Conservation (phyloP, 805 yeast genomes). For the Kluyveromyces siamensis region DNA sequence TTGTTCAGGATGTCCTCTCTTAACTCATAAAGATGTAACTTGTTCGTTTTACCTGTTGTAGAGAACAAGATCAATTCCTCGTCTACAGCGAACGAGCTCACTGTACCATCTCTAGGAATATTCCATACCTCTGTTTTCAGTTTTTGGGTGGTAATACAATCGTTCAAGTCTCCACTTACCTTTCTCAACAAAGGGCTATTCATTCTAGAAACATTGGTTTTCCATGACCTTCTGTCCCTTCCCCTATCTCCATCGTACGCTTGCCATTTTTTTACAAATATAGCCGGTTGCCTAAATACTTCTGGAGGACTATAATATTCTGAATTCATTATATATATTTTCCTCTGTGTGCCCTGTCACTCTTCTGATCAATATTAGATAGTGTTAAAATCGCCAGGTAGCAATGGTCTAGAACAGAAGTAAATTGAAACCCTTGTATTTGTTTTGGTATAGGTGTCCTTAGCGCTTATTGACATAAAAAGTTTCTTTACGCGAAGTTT, state of each 20-base stretch:
- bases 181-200: conserved; percentile 19
- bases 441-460: no score
- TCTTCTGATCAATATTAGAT: no score
- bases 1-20: not conserved
- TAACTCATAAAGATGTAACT: conserved; percentile 12
- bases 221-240: conserved; percentile 14
- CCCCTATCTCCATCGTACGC: not conserved
- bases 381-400: no score
- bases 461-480: no score
- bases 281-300: conserved; percentile 23
- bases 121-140: conserved; percentile 21
- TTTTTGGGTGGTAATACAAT: conserved; percentile 19
- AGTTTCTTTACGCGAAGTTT: no score
- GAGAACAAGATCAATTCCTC: conserved; percentile 13
- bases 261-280: conserved; percentile 11
- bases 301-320: conserved; percentile 18
- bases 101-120: conserved; percentile 7
- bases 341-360: not conserved
- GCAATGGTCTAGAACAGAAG: no score
- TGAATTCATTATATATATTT: not conserved
- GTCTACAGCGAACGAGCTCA: conserved; percentile 8
- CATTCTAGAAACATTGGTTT: conserved; percentile 12
- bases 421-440: no score
- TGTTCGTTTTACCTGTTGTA: conserved; percentile 9
- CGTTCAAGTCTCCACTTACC: conserved; percentile 23